Conservation (phyloP, 169 alveolate species). For the Plasmodium vivax region DNA sequence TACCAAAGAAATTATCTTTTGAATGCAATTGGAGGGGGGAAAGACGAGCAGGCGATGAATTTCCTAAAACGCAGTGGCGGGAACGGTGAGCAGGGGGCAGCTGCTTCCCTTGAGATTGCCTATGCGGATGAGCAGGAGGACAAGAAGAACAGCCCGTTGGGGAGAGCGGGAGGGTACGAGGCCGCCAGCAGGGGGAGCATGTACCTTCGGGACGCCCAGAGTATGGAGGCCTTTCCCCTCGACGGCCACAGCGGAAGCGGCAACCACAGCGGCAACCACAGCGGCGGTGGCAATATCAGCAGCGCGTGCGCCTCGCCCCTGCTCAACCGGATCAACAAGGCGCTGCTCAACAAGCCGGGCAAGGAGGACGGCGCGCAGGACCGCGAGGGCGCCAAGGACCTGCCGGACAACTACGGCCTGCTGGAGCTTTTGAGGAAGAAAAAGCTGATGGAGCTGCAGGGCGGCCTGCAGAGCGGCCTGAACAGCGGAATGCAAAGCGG, state of each 20-base stretch:
- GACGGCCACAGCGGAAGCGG: neutral
- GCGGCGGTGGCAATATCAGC: no score
- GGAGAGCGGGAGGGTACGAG: neutral
- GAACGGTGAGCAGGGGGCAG: neutral
- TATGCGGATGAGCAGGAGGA: neutral
- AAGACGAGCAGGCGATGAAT: neutral
- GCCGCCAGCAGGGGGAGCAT: neutral
- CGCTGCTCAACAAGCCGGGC: neutral
- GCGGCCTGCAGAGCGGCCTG: neutral
- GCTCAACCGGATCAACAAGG: slow-evolving; percentile 9
- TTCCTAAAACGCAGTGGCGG: neutral
- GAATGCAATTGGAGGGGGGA: neutral
- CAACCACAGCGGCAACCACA: neutral
- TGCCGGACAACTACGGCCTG: slow-evolving; percentile 2
- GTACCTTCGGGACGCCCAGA: neutral
- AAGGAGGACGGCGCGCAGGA: neutral
- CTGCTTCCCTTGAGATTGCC: neutral
- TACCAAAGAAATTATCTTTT: neutral
- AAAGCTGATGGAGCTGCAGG: neutral
- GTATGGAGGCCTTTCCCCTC: neutral
- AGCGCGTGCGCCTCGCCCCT: slow-evolving; percentile 16
- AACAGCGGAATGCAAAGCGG: neutral
- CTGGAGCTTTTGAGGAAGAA: slow-evolving; percentile 14
- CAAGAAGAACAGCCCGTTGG: neutral
- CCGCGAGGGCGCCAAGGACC: neutral